phyloP scores from a whole-genome alignment of 345 rosid genomes.

The Eucalyptus melliodora region DNA sequence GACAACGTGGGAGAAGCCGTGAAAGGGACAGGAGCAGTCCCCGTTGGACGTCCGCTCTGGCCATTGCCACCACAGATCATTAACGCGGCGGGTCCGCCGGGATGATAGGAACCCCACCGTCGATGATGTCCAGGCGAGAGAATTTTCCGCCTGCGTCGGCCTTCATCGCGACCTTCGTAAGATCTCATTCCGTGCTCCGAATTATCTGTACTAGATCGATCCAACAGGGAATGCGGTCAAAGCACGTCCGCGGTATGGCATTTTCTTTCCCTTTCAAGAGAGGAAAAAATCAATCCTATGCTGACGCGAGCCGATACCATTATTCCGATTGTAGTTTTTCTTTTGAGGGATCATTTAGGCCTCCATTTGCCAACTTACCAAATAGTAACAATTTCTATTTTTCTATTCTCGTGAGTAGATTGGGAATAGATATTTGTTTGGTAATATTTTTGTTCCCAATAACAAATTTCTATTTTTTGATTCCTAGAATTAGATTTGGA shows the following conservation, averaged over 20 bases:
- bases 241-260: not conserved
- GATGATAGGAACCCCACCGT: not conserved
- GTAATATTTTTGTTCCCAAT: no score
- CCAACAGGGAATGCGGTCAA: not conserved
- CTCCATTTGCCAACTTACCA: accelerated
- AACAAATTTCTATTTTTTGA: no score
- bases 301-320: no score
- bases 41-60: not conserved
- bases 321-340: no score
- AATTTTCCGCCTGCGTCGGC: not conserved
- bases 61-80: not conserved
- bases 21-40: not conserved
- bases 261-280: not conserved
- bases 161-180: not conserved
- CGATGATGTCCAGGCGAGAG: not conserved
- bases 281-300: not conserved
- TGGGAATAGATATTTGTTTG: accelerated
- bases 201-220: not conserved
- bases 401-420: no score
- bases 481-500: no score
- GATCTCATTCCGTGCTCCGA: not conserved
- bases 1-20: not conserved
- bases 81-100: not conserved
- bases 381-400: no score
- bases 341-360: no score